phyloP scores from a whole-genome alignment of 371 early-diverging fungal species.

The Mortierella sp. region DNA sequence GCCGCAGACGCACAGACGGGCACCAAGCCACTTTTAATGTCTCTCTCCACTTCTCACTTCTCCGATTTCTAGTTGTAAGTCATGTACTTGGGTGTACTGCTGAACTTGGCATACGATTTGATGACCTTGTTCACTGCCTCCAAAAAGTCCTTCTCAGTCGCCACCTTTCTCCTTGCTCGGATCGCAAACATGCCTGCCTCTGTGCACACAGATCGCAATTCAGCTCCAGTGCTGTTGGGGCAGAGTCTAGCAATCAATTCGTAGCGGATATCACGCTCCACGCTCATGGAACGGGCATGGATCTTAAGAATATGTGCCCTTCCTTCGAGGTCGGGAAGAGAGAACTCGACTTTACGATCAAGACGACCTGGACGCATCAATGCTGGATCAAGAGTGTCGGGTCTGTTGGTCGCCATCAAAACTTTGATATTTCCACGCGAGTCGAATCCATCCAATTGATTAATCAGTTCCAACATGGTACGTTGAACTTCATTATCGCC shows the following conservation, averaged over 20 bases:
- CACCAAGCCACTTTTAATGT: constrained; percentile 3
- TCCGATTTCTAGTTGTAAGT: constrained; percentile 61
- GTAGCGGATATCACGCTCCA: constrained; percentile 97
- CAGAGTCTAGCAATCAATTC: constrained; percentile 98
- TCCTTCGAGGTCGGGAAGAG: constrained; percentile 96
- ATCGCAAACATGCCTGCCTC: constrained; percentile 99
- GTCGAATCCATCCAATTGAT: constrained; percentile 99
- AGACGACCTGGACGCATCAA: constrained; percentile 99
- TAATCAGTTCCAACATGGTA: constrained; percentile 99
- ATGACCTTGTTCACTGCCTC: constrained; percentile 99
- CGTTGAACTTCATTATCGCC: constrained; percentile 99
- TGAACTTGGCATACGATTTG: constrained; percentile 98
- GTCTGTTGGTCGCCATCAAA: constrained; percentile 99
- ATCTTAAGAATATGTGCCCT: constrained; percentile 99
- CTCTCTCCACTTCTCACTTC: constrained; percentile 5
- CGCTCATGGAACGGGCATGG: constrained; percentile 99
- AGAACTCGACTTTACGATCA: constrained; percentile 99
- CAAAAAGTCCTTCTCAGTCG: constrained; percentile 99
- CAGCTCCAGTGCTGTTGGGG: constrained; percentile 98
- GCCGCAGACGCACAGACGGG: too few relatives aligned
- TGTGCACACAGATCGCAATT: constrained; percentile 98
- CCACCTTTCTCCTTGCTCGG: constrained; percentile 98
- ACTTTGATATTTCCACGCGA: constrained; percentile 99
- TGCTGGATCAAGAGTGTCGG: constrained; percentile 99
- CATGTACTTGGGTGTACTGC: constrained; percentile 92